phyloP scores from a whole-genome alignment of 202 grass and related monocot species.

The Hordeum pubiflorum region DNA sequence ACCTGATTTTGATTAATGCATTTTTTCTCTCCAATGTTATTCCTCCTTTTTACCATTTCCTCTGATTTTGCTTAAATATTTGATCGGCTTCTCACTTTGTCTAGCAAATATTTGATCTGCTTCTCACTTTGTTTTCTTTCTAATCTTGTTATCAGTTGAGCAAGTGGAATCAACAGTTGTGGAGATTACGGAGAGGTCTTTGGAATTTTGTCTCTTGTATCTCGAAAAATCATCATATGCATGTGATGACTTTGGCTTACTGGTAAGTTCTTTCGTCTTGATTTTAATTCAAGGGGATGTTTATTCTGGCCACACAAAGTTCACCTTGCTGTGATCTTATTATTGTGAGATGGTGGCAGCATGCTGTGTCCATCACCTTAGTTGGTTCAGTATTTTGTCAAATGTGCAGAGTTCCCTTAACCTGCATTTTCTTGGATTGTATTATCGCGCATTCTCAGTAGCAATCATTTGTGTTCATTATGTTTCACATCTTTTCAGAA shows the following conservation, averaged over 20 bases:
- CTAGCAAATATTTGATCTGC: conserved; percentile 20
- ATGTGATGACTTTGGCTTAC: conserved; percentile 69
- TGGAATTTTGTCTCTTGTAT: conserved; percentile 66
- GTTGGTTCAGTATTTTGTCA: conserved; percentile 9
- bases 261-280: conserved; percentile 40
- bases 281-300: not conserved
- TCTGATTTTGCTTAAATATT: not conserved
- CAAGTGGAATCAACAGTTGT: conserved; percentile 48
- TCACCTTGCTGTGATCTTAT: conserved; percentile 8
- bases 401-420: not conserved
- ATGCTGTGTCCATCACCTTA: conserved; percentile 23
- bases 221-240: conserved; percentile 75
- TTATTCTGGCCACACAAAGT: not conserved
- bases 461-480: conserved; percentile 30
- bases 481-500: conserved; percentile 51
- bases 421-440: conserved; percentile 19
- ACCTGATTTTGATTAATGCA: not conserved
- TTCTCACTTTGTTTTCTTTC: conserved; percentile 32
- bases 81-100: conserved; percentile 23
- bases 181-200: conserved; percentile 63
- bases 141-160: conserved; percentile 56
- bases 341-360: not conserved
- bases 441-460: conserved; percentile 11
- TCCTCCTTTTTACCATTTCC: not conserved
- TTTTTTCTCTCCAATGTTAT: not conserved